Evolutionary conservation across 371 early-diverging fungal genomes (phyloP), one percentile per base, ranked within the genome.

Genomic region (Mortierella sp.): DNA sequence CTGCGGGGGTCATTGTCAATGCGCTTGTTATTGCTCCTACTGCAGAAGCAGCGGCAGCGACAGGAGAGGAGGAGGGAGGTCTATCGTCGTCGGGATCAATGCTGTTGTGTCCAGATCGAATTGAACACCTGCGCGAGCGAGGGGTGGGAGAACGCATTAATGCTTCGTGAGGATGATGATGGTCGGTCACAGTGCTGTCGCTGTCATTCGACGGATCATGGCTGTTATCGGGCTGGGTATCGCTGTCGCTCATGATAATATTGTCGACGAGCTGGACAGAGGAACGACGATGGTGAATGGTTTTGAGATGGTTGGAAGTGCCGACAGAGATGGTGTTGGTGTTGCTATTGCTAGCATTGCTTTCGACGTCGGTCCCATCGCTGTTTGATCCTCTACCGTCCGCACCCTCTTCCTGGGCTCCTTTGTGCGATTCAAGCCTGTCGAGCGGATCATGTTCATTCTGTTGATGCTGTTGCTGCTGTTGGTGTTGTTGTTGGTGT

Each of bases 161-260:
- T 34, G 19, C 39, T 34, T 10, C 74, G 63, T 31, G 64, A 52
- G 29, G 44, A 50, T 10, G 65, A 50, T 10, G 65, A 40, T 29
- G 66, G 67, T 77, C 77, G 1, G 81, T 70, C 22, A 76, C 81
- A 2, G 81, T 80, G 61, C 81, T 64, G 37, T 72, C 76, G 53
- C 80, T 80, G 44, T 80, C 80, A 50, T 73, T 76, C 9, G 72
- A 61, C 26, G 61, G 70, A 53, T 79, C 79, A 55, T 78, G 70
- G 34, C 52, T 31, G 13, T 43, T 37, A 40, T 24, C 26, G 44
- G 39, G 16, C n/a, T 76, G 44, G 26, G 65, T 37, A 53, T 70
- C 41, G 45, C 37, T 66, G 47, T 68, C 37, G 68, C 16, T 26
- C 34, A 39, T 50, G 70, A 55, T 26, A 29, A 22, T 41, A 13